Base-by-base conservation (phyloP, 2,329 filamentous ascomycete genomes). In the Penicillium janthinellum region DNA sequence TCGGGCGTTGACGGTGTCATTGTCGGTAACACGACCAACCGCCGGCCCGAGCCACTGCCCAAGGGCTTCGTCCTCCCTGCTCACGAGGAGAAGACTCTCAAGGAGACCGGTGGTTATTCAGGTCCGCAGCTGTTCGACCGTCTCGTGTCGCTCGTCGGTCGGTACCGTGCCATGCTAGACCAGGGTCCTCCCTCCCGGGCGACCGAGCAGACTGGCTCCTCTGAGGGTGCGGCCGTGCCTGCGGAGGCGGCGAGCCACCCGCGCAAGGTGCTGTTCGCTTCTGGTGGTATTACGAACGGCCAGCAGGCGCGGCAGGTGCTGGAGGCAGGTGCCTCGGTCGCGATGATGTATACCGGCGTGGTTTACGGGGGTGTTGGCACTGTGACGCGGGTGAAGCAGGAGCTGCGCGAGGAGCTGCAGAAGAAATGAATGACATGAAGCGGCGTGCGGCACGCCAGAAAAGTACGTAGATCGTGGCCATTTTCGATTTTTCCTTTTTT, bases 21-120 rank as follows among this genome's bases (percentile, higher is more conserved):
- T 63, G 94, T 99, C 4, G 95, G 94, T 11, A 99, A 99, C 80
- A 99, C 95, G 0, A 99, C 95, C 2, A 96, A 95, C 78, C 86
- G 88, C 65, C 84, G 95, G 45, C 84, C 88, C 0, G 88, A 87
- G 3, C 79, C 93, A 2, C 73, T 94, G 0, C 89, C 92, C 0
- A 78, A 83, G 25, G 88, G 89, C 28, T 85, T 89, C 64, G 75
- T 80, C 37, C 82, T 96, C 28, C 84, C 88, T 0, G 70, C 80
- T 1, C 82, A 84, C 64, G 94, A 99, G 73, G 82, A 87, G 66
- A 77, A 80, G 60, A 83, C 88, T 1, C 76, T 97, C 35, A 82
- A 83, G 58, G 91, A 97, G 77, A 88, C 88, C 20, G 93, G 95
- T 31, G 94, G 95, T 1, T 96, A 92, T 76, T 96, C 92, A 0